phyloP scores from a whole-genome alignment of 2,329 filamentous ascomycete species.

The Fusarium decemcellulare region DNA sequence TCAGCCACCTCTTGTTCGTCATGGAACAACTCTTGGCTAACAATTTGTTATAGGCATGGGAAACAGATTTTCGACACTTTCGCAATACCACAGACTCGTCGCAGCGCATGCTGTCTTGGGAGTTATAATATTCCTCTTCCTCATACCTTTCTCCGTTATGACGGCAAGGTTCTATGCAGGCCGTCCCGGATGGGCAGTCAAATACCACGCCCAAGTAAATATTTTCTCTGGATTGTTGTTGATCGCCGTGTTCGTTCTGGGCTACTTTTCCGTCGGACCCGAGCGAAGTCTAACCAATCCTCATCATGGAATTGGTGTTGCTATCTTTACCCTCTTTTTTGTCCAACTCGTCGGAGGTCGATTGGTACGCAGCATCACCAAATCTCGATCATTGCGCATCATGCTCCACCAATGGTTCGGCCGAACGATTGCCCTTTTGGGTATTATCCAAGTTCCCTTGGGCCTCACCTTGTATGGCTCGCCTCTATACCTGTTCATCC shows the following conservation, averaged over 20 bases:
- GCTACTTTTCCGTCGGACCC: constrained; percentile 84
- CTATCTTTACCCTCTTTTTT: constrained; percentile 81
- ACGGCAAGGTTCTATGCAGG: constrained; percentile 79
- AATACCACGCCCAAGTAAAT: constrained; percentile 82
- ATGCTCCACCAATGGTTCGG: constrained; percentile 93
- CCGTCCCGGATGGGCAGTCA: constrained; percentile 72
- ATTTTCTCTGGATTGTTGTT: constrained; percentile 77
- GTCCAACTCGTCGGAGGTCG: constrained; percentile 80
- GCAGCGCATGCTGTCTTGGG: constrained; percentile 80
- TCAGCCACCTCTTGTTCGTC: not conserved
- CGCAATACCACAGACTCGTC: constrained; percentile 80
- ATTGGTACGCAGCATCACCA: constrained; percentile 69
- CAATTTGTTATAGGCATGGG: constrained; percentile 76
- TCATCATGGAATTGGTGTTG: constrained; percentile 87
- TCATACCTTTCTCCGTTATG: constrained; percentile 82
- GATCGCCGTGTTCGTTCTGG: constrained; percentile 80
- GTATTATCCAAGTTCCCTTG: constrained; percentile 88
- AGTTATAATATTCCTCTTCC: constrained; percentile 79
- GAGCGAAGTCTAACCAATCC: constrained; percentile 82
- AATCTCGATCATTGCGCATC: constrained; percentile 64
- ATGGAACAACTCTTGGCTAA: constrained; percentile 20
- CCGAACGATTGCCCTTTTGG: constrained; percentile 82
- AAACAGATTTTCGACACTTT: constrained; percentile 79
- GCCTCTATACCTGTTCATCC: constrained; percentile 85
- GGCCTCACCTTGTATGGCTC: constrained; percentile 95